These are phyloP conservation scores for Pyrenochaeta sp. DNA, from an alignment of 2,329 filamentous ascomycete species.

Conservation along the genomic window DNA sequence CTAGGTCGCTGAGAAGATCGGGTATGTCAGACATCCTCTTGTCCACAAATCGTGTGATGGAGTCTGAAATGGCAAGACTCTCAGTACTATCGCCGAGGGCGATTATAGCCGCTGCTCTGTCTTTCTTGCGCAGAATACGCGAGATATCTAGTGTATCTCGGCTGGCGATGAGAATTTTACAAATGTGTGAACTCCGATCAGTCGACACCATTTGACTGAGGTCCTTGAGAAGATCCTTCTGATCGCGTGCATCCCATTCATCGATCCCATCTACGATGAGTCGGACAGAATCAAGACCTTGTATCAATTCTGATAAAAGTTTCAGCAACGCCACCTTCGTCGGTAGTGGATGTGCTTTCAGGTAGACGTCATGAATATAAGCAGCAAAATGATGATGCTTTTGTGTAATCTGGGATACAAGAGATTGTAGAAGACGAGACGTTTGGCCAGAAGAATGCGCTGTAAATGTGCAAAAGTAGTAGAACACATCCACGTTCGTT, in stretches of 20 bases:
- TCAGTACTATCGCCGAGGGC: slow-evolving; percentile 9
- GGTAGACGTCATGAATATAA: too few species aligned
- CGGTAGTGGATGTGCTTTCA: too few species aligned
- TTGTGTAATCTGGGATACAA: too few species aligned
- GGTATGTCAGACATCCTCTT: slow-evolving; percentile 10
- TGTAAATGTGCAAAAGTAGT: too few species aligned
- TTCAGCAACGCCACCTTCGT: too few species aligned
- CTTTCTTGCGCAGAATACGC: slow-evolving; percentile 4
- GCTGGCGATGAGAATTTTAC: slow-evolving; percentile 16
- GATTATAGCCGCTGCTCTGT: slow-evolving; percentile 2
- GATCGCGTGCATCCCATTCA: slow-evolving; percentile 1
- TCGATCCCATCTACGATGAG: too few species aligned
- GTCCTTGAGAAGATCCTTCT: slow-evolving; percentile 9
- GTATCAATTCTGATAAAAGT: too few species aligned
- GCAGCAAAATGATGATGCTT: too few species aligned
- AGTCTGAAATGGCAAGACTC: slow-evolving; percentile 3
- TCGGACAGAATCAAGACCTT: too few species aligned
- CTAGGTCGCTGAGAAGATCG: slow-evolving; percentile 10
- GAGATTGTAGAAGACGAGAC: too few species aligned
- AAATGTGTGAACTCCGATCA: slow-evolving; percentile 5
- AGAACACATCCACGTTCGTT: too few species aligned
- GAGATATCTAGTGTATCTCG: slow-evolving; percentile 9
- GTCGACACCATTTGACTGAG: slow-evolving; percentile 6
- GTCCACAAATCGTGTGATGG: slow-evolving; percentile 13
- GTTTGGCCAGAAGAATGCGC: too few species aligned